phyloP scores from a whole-genome alignment of 2,329 filamentous ascomycete genomes.

The Trichoderma arundinaceum region DNA sequence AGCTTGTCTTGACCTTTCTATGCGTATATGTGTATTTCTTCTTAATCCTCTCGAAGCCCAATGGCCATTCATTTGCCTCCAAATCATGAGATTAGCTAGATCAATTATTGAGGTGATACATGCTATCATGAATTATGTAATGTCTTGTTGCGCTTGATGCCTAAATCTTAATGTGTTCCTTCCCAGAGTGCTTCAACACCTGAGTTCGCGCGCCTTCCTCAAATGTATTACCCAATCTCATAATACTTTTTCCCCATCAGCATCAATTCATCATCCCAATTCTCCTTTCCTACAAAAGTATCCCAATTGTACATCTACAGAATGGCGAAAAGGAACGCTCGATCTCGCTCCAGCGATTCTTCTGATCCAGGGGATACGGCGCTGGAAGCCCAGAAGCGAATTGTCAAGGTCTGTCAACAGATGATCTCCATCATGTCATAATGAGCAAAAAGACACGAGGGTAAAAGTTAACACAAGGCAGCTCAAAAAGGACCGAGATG shows the following conservation, averaged over 20 bases:
- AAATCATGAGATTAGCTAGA: no score
- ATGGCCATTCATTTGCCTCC: neutral
- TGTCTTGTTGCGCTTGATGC: neutral
- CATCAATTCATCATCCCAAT: neutral
- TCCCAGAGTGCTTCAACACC: neutral
- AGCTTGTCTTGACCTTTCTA: neutral
- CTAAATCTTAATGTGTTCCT: neutral
- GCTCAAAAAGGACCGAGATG: conserved; percentile 43
- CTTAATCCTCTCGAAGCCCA: neutral
- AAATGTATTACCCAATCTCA: neutral
- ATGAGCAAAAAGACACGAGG: neutral
- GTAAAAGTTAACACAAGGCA: conserved; percentile 31
- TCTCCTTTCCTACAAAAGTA: neutral
- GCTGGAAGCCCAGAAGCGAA: conserved; percentile 39
- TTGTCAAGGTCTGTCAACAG: conserved; percentile 36
- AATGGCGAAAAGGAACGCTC: conserved; percentile 35
- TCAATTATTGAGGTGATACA: no score
- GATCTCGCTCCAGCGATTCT: conserved; percentile 34
- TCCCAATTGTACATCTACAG: no score
- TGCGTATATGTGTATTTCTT: neutral
- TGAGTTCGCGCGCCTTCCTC: neutral
- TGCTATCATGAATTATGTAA: neutral
- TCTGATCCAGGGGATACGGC: conserved; percentile 37
- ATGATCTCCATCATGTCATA: neutral
- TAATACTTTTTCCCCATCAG: neutral